Evolutionary conservation across 495 filamentous ascomycete genomes (phyloP), one percentile per base, ranked within the genome.

Genomic region (Aspergillus panamensis): DNA sequence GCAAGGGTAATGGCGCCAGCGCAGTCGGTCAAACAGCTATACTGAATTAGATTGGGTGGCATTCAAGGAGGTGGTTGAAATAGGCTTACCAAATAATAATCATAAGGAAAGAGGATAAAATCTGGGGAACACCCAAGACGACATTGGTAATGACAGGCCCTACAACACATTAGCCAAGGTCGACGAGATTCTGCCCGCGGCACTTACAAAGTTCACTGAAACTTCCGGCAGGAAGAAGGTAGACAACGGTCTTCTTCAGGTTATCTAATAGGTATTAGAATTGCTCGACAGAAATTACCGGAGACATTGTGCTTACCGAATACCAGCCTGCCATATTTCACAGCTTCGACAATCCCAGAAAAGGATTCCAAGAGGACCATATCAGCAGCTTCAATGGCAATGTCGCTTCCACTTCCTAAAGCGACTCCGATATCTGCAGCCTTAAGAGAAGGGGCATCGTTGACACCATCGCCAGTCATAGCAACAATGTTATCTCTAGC

Each of bases 331-430:
- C 84, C 84, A 51, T 78, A 80, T n/a, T 80, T 69, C 6, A 89
- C 80, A 0, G 86, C 87, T 60, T 84, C 82, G 3, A 89, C 81
- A n/a, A 90, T 80, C 4, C 80, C 83, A 3, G 75, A 74, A 62
- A 91, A 89, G 0, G 78, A 81, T 19, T 88, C 86, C 1, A 89
- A 71, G 8, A 90, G 73, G 0, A 89, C 82, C 80, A 89, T 86
- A 61, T 88, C 86, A 0, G 86, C 81, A 0, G 87, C 85, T 67
- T 88, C 86, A 42, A 87, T 84, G 21, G 87, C 86, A 37, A 89
- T 83, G 72, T 88, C 72, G 60, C 66, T 72, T 14, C 82, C 83
- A 48, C 62, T 70, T 1, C 74, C 77, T 39, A 82, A 70, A 2
- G 79, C 77, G 51, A 84, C 79, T 31, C 81, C 80, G 40, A 83